Percentiles rank a stretch among this genome's conserved stretches.
Evolutionary conservation across 2,329 filamentous ascomycete genomes (phyloP).

Genomic region (Fusarium sp.): DNA sequence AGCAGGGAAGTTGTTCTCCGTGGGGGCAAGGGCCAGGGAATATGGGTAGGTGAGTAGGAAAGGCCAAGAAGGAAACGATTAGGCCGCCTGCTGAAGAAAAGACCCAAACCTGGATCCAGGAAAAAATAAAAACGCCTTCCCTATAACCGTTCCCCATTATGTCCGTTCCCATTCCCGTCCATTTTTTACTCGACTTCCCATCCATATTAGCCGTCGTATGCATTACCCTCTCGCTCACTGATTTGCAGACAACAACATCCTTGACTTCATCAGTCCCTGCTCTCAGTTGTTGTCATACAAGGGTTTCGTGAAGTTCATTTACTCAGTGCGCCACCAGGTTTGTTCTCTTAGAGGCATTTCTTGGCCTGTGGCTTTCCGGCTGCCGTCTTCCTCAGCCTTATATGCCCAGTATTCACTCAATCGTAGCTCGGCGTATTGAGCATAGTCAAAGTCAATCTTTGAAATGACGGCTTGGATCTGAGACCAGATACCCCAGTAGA

Average conservation of each 20-base stretch:
- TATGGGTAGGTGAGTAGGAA: conserved; percentile 7
- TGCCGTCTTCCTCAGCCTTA: conserved; percentile 81
- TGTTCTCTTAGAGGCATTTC: conserved; percentile 82
- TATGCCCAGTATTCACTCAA: conserved; percentile 95
- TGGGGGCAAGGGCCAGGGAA: conserved; percentile 1
- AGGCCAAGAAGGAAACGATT: conserved; percentile 23
- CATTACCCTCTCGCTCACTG: conserved; percentile 22
- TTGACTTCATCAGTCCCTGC: conserved; percentile 29
- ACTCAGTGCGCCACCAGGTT: conserved; percentile 74
- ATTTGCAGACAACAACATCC: conserved; percentile 13
- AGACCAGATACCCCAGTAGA: conserved; percentile 95
- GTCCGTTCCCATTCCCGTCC: conserved; percentile 27
- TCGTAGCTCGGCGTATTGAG: conserved; percentile 87
- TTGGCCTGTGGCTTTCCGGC: conserved; percentile 65
- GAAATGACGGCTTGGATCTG: conserved; percentile 95
- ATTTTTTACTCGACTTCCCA: conserved; percentile 21
- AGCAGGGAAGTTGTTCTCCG: conserved; percentile 8
- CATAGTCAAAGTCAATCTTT: conserved; percentile 97
- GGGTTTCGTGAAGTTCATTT: conserved; percentile 8
- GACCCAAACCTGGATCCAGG: conserved; percentile 26
- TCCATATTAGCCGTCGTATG: conserved; percentile 18
- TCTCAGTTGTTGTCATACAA: conserved; percentile 8
- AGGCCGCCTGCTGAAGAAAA: conserved; percentile 31
- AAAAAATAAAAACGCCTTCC: conserved; percentile 33
- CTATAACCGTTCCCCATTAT: conserved; percentile 33